A percentile compares a stretch with the other conserved stretches of the same genome.
phyloP scores from a whole-genome alignment of 2,329 filamentous ascomycete genomes.

The Lecanicillium sp. region DNA sequence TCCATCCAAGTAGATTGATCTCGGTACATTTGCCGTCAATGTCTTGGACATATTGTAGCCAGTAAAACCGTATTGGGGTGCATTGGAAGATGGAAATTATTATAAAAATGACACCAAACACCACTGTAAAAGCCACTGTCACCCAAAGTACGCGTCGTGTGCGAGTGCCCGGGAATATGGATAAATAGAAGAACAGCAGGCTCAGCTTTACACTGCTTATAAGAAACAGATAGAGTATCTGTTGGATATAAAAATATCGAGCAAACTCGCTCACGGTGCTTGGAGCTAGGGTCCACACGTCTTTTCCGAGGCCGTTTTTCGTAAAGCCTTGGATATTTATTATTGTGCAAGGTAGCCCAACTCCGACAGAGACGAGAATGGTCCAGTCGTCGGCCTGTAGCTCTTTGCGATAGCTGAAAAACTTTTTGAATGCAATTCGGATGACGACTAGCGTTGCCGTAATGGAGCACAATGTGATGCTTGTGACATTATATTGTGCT shows the following conservation, averaged over 20 bases:
- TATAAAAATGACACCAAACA: constrained; percentile 34
- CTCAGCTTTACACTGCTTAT: constrained; percentile 40
- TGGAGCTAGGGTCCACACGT: constrained; percentile 40
- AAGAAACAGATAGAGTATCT: constrained; percentile 36
- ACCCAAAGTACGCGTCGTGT: constrained; percentile 32
- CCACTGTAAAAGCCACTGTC: constrained; percentile 29
- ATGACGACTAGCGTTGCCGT: constrained; percentile 31
- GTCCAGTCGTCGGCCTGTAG: constrained; percentile 31
- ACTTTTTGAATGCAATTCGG: constrained; percentile 30
- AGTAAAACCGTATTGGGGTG: constrained; percentile 40
- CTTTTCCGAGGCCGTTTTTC: constrained; percentile 36
- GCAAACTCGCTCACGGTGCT: constrained; percentile 33
- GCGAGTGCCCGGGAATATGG: constrained; percentile 37
- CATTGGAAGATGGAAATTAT: constrained; percentile 42
- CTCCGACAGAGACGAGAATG: constrained; percentile 18
- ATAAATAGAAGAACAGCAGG: constrained; percentile 46
- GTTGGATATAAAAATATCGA: constrained; percentile 33
- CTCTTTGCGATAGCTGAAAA: constrained; percentile 20
- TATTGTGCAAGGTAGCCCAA: constrained; percentile 21
- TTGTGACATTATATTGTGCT: constrained; percentile 23
- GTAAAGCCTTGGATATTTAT: constrained; percentile 22
- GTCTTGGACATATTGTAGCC: constrained; percentile 41
- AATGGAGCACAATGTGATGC: constrained; percentile 23
- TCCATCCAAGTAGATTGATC: constrained; percentile 40
- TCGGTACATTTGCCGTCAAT: constrained; percentile 38